phyloP scores from a whole-genome alignment of 129 eudicot genomes.

The Saposhnikovia divaricata region DNA sequence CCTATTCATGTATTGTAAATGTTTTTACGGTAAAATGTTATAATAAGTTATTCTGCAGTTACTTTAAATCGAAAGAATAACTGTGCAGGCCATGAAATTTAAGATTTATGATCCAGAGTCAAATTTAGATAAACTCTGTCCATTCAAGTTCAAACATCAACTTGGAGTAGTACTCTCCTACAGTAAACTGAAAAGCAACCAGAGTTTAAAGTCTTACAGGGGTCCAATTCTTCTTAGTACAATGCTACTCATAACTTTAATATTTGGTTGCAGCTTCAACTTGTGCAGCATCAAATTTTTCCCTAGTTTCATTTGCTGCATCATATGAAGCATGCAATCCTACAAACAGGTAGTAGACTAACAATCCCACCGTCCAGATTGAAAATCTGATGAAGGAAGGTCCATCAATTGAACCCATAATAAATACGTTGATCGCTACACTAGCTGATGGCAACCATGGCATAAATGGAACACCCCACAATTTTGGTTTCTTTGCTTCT shows the following conservation, averaged over 20 bases:
- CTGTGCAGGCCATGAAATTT: not conserved
- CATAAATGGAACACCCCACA: constrained; percentile 62
- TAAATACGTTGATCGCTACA: constrained; percentile 41
- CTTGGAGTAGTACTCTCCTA: not conserved
- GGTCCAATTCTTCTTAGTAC: not conserved
- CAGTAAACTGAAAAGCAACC: not conserved
- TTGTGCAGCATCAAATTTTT: constrained; percentile 12
- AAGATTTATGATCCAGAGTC: too few species aligned
- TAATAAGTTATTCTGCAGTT: too few species aligned
- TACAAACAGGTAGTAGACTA: constrained; percentile 45
- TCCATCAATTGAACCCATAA: constrained; percentile 58
- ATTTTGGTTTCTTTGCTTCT: constrained; percentile 41
- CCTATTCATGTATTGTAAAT: too few species aligned
- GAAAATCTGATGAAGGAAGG: constrained; percentile 49
- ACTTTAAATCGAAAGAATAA: too few species aligned
- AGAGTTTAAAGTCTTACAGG: not conserved
- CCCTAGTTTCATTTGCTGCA: constrained; percentile 37
- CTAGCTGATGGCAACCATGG: constrained; percentile 71
- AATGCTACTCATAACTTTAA: not conserved
- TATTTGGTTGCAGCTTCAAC: constrained; percentile 2
- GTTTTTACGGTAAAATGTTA: too few species aligned
- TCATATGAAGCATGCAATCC: constrained; percentile 81
- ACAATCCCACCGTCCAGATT: constrained; percentile 37
- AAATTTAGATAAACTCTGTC: not conserved
- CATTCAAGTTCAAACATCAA: not conserved